These are phyloP conservation scores for Cardamine occulta DNA, from an alignment of 345 rosid genomes.

Conservation along the genomic window DNA sequence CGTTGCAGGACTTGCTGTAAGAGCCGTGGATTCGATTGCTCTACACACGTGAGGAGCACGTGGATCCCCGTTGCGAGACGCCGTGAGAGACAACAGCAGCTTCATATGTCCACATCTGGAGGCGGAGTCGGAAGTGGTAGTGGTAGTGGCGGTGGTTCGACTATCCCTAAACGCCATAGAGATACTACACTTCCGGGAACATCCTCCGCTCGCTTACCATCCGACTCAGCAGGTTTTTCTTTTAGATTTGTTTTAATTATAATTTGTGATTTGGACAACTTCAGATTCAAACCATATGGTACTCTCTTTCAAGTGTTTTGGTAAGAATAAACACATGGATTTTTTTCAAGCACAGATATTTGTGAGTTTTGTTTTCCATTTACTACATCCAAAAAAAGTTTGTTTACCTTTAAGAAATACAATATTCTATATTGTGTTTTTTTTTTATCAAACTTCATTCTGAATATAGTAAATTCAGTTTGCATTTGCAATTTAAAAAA, in stretches of 20 bases:
- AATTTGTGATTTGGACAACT: slow-evolving; percentile 1
- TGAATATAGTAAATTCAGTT: not conserved
- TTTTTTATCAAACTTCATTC: not conserved
- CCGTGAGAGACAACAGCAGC: slow-evolving; percentile 68
- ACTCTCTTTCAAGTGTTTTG: not conserved
- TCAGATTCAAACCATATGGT: slow-evolving; percentile 26
- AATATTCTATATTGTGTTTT: not conserved
- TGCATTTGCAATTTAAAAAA: not conserved
- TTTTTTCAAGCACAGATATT: not conserved
- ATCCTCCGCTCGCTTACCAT: slow-evolving; percentile 37
- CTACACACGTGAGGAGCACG: slow-evolving; percentile 83
- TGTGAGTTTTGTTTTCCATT: not conserved
- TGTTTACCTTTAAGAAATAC: not conserved
- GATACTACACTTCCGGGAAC: slow-evolving; percentile 32
- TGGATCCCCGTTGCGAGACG: slow-evolving; percentile 87
- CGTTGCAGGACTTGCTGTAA: slow-evolving; percentile 87
- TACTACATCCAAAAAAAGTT: not conserved
- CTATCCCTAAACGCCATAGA: slow-evolving; percentile 37
- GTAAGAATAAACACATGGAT: not conserved
- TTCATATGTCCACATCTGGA: slow-evolving; percentile 41
- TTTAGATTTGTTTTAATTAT: slow-evolving; percentile 6
- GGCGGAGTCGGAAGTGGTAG: no score
- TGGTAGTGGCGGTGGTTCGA: slow-evolving; percentile 16
- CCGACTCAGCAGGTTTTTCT: slow-evolving; percentile 38
- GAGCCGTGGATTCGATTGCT: slow-evolving; percentile 78